A percentile compares a stretch with the other conserved stretches of the same genome.
Conservation (phyloP, 257 asterid species). For the Solanum pennellii region DNA sequence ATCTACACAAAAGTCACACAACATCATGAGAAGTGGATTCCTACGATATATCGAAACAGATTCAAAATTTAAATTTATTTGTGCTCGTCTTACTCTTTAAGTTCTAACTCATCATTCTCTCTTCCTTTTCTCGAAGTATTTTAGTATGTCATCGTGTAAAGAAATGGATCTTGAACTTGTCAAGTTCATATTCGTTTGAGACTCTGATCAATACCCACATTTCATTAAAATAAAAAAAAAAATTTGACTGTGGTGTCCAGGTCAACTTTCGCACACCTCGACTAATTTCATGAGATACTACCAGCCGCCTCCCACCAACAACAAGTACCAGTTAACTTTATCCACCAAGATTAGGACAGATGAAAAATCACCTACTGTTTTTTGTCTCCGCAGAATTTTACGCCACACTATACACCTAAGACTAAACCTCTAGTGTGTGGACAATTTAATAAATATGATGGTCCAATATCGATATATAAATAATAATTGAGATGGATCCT, state of each 20-base stretch:
- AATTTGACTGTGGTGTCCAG: too few relatives aligned
- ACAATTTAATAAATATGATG: neutral
- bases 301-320: too few relatives aligned
- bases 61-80: neutral
- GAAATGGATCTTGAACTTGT: neutral
- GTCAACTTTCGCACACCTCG: too few relatives aligned
- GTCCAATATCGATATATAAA: neutral
- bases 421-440: neutral
- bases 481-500: neutral
- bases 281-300: too few relatives aligned
- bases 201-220: too few relatives aligned
- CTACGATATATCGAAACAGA: neutral
- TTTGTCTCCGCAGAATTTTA: neutral
- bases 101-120: neutral
- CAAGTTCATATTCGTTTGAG: too few relatives aligned
- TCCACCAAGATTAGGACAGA: neutral
- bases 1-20: neutral
- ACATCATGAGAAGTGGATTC: neutral
- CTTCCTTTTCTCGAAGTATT: too few relatives aligned
- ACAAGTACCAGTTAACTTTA: neutral
- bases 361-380: neutral
- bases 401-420: neutral
- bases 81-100: fast-evolving
- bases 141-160: too few relatives aligned
- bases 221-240: too few relatives aligned